phyloP scores from a whole-genome alignment of 139 green algal species.

The Pycnococcus provasolii region DNA sequence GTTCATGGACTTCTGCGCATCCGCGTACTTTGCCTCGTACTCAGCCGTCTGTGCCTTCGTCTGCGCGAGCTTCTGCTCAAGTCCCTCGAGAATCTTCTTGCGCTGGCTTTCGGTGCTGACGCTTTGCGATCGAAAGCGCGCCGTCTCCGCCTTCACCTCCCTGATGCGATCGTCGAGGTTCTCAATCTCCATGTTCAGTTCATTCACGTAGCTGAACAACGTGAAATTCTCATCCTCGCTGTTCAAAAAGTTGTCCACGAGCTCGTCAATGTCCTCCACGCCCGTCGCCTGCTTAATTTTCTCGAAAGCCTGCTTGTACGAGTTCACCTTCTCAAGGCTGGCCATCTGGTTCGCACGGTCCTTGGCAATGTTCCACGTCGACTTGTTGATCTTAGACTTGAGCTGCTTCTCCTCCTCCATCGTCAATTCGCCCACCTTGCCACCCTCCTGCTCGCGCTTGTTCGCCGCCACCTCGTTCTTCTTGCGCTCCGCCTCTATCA shows the following conservation, averaged over 20 bases:
- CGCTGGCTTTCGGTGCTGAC: constrained; percentile 10
- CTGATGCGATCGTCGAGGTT: constrained; percentile 53
- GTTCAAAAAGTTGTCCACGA: constrained; percentile 56
- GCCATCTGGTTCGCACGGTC: constrained; percentile 41
- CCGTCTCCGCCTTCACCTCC: constrained; percentile 38
- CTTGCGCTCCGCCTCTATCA: constrained; percentile 33
- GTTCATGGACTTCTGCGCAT: constrained; percentile 32
- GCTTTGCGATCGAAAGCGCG: neutral
- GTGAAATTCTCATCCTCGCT: constrained; percentile 61
- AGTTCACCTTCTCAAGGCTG: constrained; percentile 55
- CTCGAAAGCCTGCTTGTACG: constrained; percentile 62
- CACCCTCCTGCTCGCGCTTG: too few species aligned
- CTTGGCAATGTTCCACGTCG: constrained; percentile 26
- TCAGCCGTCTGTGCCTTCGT: constrained; percentile 39
- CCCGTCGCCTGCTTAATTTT: constrained; percentile 63
- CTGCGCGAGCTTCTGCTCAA: constrained; percentile 27
- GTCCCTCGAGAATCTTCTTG: constrained; percentile 27
- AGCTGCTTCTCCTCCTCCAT: neutral
- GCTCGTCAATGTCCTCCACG: constrained; percentile 55
- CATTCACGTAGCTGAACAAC: constrained; percentile 70
- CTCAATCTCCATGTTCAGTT: constrained; percentile 65
- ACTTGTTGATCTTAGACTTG: constrained; percentile 23
- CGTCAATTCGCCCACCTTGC: too few species aligned
- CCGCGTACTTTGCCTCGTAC: constrained; percentile 41
- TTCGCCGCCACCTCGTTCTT: constrained; percentile 4